Evolutionary conservation across 768 basidiomycete genomes (phyloP), one percentile per base, ranked within the genome.

Genomic region (Thelephora aurantiotincta): DNA sequence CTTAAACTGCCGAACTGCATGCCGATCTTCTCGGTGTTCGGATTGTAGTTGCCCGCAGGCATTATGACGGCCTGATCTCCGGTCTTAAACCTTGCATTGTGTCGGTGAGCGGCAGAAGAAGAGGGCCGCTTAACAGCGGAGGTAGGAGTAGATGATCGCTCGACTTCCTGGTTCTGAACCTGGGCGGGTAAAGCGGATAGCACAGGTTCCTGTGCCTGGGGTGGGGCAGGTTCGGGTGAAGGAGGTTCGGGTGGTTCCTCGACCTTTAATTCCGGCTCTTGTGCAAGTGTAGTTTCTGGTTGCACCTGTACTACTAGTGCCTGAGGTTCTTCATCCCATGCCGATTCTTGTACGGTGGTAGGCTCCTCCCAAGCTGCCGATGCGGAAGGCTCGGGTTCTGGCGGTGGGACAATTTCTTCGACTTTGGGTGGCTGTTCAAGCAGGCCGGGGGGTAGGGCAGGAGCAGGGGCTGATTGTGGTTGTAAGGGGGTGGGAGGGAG

Each of bases 1-100:
- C 77, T 83, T 55, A 90, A 64, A 60, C 85, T 89, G 45, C 87
- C 87, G 58, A 91, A 91, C 57, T 89, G 86, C 87, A 91, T 88
- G 44, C 87, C 87, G 45, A 90, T 67, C 58, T 85, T 88, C 58
- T 88, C 86, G 19, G 83, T 59, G 14, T 71, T 71, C 33, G 73
- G 57, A 26, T 75, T 73, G 60, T 81, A 82, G 45, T 73, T 76
- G 38, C 65, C 67, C 33, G 73, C 72, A 1, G 87, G 85, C 75
- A 89, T 79, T 48, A 89, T 80, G 14, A 90, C 88, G 34, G 87
- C 77, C 49, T 85, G 82, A 51, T 88, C 82, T 4, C 72, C 74
- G 18, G 70, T 73, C 68, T 87, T 88, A 67, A 80, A 79, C 45
- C 77, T 76, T 33, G 75, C 73, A 42, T 69, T 74, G 53, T 63